phyloP scores from a whole-genome alignment of 225 moss, liverwort and hornwort genomes.

The Pseudoscleropodium purum region DNA sequence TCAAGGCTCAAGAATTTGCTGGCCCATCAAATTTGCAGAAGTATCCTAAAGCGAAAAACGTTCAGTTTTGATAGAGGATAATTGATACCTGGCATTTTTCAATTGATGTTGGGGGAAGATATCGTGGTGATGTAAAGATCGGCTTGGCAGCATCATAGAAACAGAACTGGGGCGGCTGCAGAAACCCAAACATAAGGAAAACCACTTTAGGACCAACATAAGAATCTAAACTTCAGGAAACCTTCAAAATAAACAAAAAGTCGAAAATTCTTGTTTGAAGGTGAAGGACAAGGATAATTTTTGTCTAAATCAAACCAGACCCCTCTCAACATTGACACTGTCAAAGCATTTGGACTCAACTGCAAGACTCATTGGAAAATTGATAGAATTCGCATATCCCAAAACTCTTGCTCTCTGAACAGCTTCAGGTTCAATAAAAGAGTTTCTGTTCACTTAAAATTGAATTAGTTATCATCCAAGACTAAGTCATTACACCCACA shows the following conservation, averaged over 20 bases:
- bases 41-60: not conserved
- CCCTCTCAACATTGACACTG: not conserved
- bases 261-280: not conserved
- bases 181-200: not conserved
- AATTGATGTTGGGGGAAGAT: slow-evolving; percentile 73
- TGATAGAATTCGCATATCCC: not conserved
- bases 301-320: not conserved
- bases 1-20: not conserved
- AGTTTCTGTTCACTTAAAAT: not conserved
- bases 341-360: not conserved
- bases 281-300: not conserved
- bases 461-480: not conserved
- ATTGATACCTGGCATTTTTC: slow-evolving; percentile 48
- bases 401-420: not conserved
- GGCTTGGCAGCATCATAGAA: slow-evolving; percentile 79
- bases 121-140: slow-evolving; percentile 81
- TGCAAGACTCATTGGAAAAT: not conserved
- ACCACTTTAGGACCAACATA: not conserved
- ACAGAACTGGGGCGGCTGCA: slow-evolving; percentile 75
- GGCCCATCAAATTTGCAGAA: not conserved
- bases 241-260: not conserved
- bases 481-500: not conserved
- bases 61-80: not conserved
- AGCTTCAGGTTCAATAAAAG: not conserved
- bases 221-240: not conserved